Evolutionary conservation across 768 basidiomycete species (phyloP), one percentile per base, ranked within the genome.

Genomic region (Saitozyma sp.): DNA sequence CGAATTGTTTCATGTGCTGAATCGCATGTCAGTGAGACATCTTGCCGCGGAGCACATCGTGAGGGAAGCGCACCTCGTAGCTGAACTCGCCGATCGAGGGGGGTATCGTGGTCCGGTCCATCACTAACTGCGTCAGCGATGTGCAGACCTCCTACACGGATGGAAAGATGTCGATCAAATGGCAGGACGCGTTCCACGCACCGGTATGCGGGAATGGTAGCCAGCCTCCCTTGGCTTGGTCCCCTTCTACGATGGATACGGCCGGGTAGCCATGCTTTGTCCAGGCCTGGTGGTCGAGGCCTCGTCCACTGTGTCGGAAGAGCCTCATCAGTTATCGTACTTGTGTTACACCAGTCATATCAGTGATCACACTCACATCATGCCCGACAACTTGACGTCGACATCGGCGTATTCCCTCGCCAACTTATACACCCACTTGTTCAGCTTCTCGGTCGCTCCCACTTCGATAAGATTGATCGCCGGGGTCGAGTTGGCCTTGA

Each of bases 1-100:
- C 87, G 78, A 91, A 91, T 73, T 75, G 85, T 78, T 80, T 86
- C 89, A 92, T 90, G 76, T 95, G 92, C 13, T 82, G 37, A 20
- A 10, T 8, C 14, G 20, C 46, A n/a, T 29, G 51, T 57, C 40
- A 63, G 58, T 29, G 29, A 29, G 29, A 5, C 29, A 29, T 29
- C 29, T 29, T 29, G 29, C 29, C 29, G 29, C 29, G 29, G 29
- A 29, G 29, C 29, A 29, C 29, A 29, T 29, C 29, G 29, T 29
- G 29, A 29, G 29, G 29, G 45, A 17, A 17, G 45, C 45, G 11
- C 45, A 46, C 45, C 45, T 46, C 45, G 45, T 46, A 46, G n/a
- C 45, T 46, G 45, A 46, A 46, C 45, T 46, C 45, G 45, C 45
- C 45, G n/a, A 46, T 17, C 11, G 11, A 11, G 45, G 45, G 45